Conservation (phyloP, 2,329 filamentous ascomycete genomes). For the Sarocladium strictum region DNA sequence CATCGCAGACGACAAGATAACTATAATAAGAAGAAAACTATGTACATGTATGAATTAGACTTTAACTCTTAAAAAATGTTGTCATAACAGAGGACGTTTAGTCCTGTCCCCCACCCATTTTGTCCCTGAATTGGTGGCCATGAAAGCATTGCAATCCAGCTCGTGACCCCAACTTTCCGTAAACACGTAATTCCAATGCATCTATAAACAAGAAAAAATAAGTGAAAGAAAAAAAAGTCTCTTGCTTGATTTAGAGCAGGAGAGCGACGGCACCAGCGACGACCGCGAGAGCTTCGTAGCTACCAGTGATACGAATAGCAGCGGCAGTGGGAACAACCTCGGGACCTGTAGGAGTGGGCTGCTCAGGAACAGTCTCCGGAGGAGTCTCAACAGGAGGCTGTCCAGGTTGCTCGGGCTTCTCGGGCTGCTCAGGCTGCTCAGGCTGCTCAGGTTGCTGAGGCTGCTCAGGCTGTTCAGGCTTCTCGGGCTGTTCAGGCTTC, state of each 20-base stretch:
- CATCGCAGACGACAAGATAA: neutral
- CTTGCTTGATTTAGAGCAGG: conserved; percentile 24
- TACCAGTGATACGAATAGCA: conserved; percentile 24
- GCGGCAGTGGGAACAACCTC: conserved; percentile 22
- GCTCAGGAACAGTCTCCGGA: conserved; percentile 2
- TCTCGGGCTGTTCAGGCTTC: neutral
- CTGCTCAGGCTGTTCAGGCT: neutral
- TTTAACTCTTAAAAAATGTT: neutral
- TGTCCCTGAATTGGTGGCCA: neutral
- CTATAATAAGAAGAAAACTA: neutral
- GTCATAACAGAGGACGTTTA: neutral
- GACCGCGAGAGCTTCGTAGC: conserved; percentile 22
- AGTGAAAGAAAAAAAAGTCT: conserved; percentile 2
- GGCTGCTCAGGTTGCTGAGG: conserved; percentile 4
- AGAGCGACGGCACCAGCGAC: conserved; percentile 26
- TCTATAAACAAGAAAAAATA: neutral
- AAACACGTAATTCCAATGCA: neutral
- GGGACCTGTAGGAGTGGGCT: conserved; percentile 14
- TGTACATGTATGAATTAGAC: conserved; percentile 8
- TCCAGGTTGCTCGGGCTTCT: conserved; percentile 5
- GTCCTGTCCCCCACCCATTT: neutral
- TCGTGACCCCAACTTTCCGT: neutral
- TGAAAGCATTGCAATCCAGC: conserved; percentile 4
- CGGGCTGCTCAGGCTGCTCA: conserved; percentile 8
- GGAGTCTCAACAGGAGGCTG: neutral